Percentiles rank a stretch among this genome's conserved stretches.
Evolutionary conservation across 2,329 filamentous ascomycete species (phyloP).

Genomic region (Fusarium decemcellulare): DNA sequence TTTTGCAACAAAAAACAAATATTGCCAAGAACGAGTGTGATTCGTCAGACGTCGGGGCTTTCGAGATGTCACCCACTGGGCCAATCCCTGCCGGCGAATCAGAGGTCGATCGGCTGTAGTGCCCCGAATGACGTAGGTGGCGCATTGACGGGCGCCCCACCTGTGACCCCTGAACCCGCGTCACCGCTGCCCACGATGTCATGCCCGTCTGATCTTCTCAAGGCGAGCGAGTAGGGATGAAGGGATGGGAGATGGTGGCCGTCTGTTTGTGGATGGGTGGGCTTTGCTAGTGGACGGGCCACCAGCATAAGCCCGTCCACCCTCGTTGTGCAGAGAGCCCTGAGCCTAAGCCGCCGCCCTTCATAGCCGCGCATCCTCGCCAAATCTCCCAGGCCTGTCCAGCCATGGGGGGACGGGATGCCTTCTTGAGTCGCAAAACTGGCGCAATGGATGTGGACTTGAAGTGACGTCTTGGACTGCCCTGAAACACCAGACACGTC

Average conservation of each 20-base stretch:
- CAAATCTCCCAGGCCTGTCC: not conserved
- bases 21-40: slow-evolving; percentile 33
- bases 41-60: slow-evolving; percentile 16
- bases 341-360: not conserved
- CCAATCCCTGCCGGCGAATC: slow-evolving; percentile 31
- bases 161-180: slow-evolving; percentile 39
- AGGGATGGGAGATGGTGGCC: not conserved
- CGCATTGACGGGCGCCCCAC: slow-evolving; percentile 27
- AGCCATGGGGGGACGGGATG: not conserved
- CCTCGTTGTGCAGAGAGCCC: not conserved
- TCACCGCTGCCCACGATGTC: slow-evolving; percentile 30
- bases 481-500: slow-evolving; percentile 43
- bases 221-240: slow-evolving; percentile 10
- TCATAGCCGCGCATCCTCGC: not conserved
- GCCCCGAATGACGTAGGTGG: slow-evolving; percentile 47
- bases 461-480: slow-evolving; percentile 14
- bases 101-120: slow-evolving; percentile 31
- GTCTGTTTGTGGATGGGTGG: slow-evolving; percentile 8
- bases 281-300: slow-evolving; percentile 7
- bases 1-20: slow-evolving; percentile 20
- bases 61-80: slow-evolving; percentile 4
- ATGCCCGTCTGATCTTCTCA: slow-evolving; percentile 24
- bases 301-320: slow-evolving; percentile 11
- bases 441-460: not conserved
- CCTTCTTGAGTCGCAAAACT: not conserved